Evolutionary conservation across 768 basidiomycete species (phyloP), one percentile per base, ranked within the genome.

Genomic region (Tulasnella sp.): DNA sequence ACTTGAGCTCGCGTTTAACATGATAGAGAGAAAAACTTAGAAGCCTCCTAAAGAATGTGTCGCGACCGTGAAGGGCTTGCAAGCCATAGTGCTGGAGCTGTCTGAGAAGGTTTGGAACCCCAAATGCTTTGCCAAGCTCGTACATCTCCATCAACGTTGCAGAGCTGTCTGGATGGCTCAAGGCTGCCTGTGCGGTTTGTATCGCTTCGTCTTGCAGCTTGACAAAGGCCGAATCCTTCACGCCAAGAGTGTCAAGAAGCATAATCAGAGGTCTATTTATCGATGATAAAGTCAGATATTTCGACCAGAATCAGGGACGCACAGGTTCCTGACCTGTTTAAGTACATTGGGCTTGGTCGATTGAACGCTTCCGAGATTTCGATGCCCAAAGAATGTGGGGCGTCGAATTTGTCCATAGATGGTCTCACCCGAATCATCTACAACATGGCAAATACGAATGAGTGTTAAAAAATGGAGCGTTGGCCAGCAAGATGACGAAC

Each of bases 361-460:
- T 87, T 85, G 81, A 94, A 90, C 0, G 90, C 85, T 73, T 86
- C 86, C 0, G 92, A 91, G 40, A 94, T 94, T 82, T 95, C 94
- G 76, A 95, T 91, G 13, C 81, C 81, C 42, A 84, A 80, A 55
- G 86, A 83, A 2, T 86, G 82, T 0, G 84, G 87, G 7, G 87
- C 89, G 20, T 87, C 84, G 79, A 95, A 95, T 81, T 95, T 95
- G 46, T 86, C 87, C 93, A 94, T 94, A 0, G 91, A 92, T 7
- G 84, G 83, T 44, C 94, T 86, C 11, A 94, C 82, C 39, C 91
- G 87, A 91, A 95, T 92, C 23, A 87, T 87, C 77, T 77, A 32
- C 6, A n/a, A 10, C 15, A n/a, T 55, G n/a, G 35, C 39, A 29
- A 26, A 29, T n/a, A 16, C n/a, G 26, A 73, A 40, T 23, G n/a